phyloP scores from a whole-genome alignment of 129 eudicot species.

The Pittosporum tobira region DNA sequence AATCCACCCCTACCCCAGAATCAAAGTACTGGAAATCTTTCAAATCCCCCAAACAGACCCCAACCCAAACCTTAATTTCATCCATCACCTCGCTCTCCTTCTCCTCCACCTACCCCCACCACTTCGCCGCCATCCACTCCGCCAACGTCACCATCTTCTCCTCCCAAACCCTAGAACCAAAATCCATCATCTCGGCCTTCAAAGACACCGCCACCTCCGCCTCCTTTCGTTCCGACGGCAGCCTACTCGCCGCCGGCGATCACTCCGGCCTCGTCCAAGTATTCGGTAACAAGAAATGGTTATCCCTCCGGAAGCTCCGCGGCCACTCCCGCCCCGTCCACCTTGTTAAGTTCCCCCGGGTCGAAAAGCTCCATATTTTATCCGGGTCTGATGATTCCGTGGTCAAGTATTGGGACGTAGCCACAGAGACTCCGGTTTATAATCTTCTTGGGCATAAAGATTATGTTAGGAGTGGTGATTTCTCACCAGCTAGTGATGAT shows the following conservation, averaged over 20 bases:
- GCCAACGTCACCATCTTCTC: conserved; percentile 58
- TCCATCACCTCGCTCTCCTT: conserved; percentile 56
- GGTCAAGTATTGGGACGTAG: conserved; percentile 86
- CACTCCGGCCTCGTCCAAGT: conserved; percentile 49
- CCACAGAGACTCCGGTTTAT: conserved; percentile 21
- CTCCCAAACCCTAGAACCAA: conserved; percentile 39
- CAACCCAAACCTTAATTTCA: conserved; percentile 40
- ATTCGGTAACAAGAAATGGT: conserved; percentile 43
- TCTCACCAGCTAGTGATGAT: conserved; percentile 61
- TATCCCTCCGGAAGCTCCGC: conserved; percentile 39
- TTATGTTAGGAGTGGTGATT: conserved; percentile 74
- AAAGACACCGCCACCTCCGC: conserved; percentile 62
- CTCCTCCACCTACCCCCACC: conserved; percentile 51
- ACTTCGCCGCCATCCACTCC: conserved; percentile 67
- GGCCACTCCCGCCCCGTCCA: conserved; percentile 67
- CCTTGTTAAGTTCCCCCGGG: conserved; percentile 44
- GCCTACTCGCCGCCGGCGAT: conserved; percentile 63
- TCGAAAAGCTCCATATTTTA: conserved; percentile 54
- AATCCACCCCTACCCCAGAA: conserved; percentile 62
- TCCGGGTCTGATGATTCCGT: conserved; percentile 80
- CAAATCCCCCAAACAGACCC: conserved; percentile 39
- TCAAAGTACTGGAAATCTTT: conserved; percentile 81
- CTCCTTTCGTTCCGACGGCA: conserved; percentile 62
- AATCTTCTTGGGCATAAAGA: conserved; percentile 68
- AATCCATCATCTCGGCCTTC: conserved; percentile 44